These are phyloP conservation scores for Capronia coronata DNA, from an alignment of 2,329 filamentous ascomycete genomes.

Conservation along the genomic window DNA sequence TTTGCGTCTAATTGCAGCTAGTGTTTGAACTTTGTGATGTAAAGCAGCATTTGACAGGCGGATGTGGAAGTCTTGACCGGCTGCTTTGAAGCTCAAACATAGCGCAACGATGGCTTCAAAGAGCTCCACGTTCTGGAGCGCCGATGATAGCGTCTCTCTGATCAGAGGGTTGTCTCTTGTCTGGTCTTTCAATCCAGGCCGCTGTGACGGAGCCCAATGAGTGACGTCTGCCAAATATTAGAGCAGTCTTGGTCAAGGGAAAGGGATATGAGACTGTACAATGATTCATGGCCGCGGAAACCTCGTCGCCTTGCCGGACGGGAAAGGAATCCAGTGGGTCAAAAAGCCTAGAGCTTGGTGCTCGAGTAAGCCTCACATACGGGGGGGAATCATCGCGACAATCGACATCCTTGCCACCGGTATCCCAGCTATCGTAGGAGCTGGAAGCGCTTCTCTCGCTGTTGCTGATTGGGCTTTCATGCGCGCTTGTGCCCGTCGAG, in stretches of 20 bases:
- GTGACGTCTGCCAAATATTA: constrained; percentile 15
- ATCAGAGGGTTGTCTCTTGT: constrained; percentile 22
- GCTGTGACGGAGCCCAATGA: constrained; percentile 18
- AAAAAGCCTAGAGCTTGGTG: constrained; percentile 12
- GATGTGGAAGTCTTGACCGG: constrained; percentile 10
- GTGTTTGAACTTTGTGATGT: constrained; percentile 17
- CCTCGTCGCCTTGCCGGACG: constrained; percentile 11
- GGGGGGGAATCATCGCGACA: neutral
- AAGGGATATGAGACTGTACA: constrained; percentile 2
- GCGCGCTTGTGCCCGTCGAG: neutral
- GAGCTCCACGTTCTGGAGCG: constrained; percentile 18
- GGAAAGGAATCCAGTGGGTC: constrained; percentile 16
- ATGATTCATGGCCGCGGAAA: constrained; percentile 17
- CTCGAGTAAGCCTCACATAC: constrained; percentile 2
- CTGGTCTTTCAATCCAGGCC: constrained; percentile 17
- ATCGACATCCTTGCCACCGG: neutral
- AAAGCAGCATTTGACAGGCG: constrained; percentile 11
- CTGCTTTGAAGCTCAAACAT: constrained; percentile 17
- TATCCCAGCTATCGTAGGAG: neutral
- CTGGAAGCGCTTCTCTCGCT: neutral
- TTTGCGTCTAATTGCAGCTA: constrained; percentile 12
- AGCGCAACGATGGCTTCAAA: constrained; percentile 20
- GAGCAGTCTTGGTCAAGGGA: neutral
- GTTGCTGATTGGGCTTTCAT: neutral
- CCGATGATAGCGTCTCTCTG: constrained; percentile 15